These are phyloP conservation scores for Auricularia cornea DNA, from an alignment of 768 basidiomycete genomes.

Conservation along the genomic window DNA sequence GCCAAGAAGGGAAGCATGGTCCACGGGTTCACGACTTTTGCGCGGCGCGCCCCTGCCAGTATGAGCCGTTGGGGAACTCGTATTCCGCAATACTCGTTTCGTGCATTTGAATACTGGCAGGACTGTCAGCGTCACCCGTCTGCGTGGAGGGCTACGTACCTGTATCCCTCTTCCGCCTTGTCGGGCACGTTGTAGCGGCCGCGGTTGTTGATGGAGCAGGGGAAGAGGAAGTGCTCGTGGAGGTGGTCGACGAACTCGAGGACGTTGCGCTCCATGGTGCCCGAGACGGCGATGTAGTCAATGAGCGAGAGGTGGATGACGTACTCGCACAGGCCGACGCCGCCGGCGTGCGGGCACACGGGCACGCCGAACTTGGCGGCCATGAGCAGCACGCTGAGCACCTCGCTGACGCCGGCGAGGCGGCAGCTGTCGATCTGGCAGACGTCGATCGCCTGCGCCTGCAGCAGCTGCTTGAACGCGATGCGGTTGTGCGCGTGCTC, in stretches of 20 bases:
- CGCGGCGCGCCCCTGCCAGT: slow-evolving; percentile 42
- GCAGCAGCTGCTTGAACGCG: slow-evolving; percentile 91
- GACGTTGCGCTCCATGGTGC: slow-evolving; percentile 89
- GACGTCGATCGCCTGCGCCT: slow-evolving; percentile 88
- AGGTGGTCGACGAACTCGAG: slow-evolving; percentile 87
- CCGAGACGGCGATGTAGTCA: slow-evolving; percentile 88
- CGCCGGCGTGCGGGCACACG: slow-evolving; percentile 91
- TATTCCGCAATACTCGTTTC: slow-evolving; percentile 71
- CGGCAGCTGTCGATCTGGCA: slow-evolving; percentile 94
- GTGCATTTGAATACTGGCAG: slow-evolving; percentile 77
- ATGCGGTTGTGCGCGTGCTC: slow-evolving; percentile 94
- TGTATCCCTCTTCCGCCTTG: slow-evolving; percentile 72
- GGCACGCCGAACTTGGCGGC: slow-evolving; percentile 84
- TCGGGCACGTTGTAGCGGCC: slow-evolving; percentile 85
- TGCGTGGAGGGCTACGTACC: slow-evolving; percentile 29
- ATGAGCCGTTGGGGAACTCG: slow-evolving; percentile 78
- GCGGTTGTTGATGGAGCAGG: slow-evolving; percentile 75
- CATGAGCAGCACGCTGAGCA: slow-evolving; percentile 85
- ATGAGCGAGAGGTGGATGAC: slow-evolving; percentile 83
- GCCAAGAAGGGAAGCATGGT: too few relatives aligned
- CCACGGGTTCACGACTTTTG: neutral
- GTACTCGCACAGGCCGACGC: slow-evolving; percentile 89
- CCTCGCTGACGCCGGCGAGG: slow-evolving; percentile 87
- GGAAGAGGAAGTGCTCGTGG: slow-evolving; percentile 87
- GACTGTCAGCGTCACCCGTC: neutral